phyloP scores from a whole-genome alignment of 352 stramenopile genomes.

The Pythium vanterpoolii region DNA sequence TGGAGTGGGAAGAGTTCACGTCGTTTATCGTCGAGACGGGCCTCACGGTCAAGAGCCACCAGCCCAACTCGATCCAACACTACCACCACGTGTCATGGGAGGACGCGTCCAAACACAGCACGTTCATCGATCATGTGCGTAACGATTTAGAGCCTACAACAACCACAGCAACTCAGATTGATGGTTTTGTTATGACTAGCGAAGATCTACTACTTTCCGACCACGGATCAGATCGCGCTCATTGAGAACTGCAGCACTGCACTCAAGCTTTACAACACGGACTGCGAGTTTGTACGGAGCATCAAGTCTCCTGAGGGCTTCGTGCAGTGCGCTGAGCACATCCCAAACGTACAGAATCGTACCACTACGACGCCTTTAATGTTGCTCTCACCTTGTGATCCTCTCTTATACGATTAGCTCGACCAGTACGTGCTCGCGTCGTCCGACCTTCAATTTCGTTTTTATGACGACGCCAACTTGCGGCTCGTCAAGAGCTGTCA shows the following conservation, averaged over 20 bases:
- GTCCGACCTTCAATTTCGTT: slow-evolving; percentile 77
- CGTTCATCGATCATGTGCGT: slow-evolving; percentile 69
- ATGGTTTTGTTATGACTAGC: background rate
- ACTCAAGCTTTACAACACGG: slow-evolving; percentile 82
- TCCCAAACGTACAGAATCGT: slow-evolving; percentile 48
- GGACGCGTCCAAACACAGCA: slow-evolving; percentile 84
- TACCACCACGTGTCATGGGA: slow-evolving; percentile 80
- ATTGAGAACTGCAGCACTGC: slow-evolving; percentile 72
- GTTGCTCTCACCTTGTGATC: background rate
- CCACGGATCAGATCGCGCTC: slow-evolving; percentile 61
- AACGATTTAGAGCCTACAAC: background rate
- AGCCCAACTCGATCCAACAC: slow-evolving; percentile 85
- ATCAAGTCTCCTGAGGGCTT: slow-evolving; percentile 71
- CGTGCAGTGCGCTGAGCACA: slow-evolving; percentile 74
- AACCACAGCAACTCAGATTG: background rate
- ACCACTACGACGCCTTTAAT: too few species aligned
- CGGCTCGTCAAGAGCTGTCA: slow-evolving; percentile 75
- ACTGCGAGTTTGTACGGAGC: slow-evolving; percentile 60
- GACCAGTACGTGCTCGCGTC: slow-evolving; percentile 79
- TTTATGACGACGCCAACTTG: slow-evolving; percentile 78
- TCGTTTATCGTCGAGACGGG: slow-evolving; percentile 90
- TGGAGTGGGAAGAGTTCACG: slow-evolving; percentile 92
- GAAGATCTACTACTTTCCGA: slow-evolving; percentile 84
- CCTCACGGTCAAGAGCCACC: slow-evolving; percentile 74
- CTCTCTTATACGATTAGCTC: slow-evolving; percentile 20